phyloP scores from a whole-genome alignment of 495 filamentous ascomycete genomes.

The Wilcoxina mikolae region DNA sequence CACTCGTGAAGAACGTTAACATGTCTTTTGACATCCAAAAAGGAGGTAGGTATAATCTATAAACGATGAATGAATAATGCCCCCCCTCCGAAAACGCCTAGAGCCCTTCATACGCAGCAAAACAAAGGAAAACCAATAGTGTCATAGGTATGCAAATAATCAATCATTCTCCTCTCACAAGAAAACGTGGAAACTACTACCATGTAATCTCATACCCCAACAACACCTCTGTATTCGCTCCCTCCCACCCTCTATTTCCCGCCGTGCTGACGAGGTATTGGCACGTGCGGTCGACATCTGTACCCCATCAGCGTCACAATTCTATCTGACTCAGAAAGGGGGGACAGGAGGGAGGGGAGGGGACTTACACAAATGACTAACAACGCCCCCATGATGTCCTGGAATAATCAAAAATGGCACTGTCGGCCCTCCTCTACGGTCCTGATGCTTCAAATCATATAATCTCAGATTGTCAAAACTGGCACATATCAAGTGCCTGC shows the following conservation, averaged over 20 bases:
- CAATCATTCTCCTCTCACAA: no score
- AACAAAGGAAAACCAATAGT: no score
- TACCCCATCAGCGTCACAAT: not conserved
- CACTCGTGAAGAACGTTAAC: no score
- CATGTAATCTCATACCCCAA: conserved; percentile 75
- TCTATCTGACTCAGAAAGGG: conserved; percentile 24
- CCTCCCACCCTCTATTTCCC: conserved; percentile 92
- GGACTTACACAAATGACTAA: conserved; percentile 45
- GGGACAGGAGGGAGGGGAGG: not conserved
- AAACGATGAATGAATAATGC: no score
- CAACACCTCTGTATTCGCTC: conserved; percentile 74
- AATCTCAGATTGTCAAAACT: conserved; percentile 87
- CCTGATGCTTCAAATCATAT: conserved; percentile 66
- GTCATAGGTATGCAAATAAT: no score
- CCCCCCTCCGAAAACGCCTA: no score
- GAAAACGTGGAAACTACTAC: no score
- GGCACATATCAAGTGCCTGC: conserved; percentile 82
- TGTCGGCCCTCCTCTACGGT: conserved; percentile 51
- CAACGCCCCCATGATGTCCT: conserved; percentile 74
- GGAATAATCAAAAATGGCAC: conserved; percentile 91
- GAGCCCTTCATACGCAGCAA: no score
- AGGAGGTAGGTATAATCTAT: no score
- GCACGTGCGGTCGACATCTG: conserved; percentile 71
- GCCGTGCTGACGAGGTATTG: conserved; percentile 80
- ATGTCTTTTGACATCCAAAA: no score